These are phyloP conservation scores for Phytophthora hybrid DNA, from an alignment of 352 stramenopile species.

Conservation along the genomic window DNA sequence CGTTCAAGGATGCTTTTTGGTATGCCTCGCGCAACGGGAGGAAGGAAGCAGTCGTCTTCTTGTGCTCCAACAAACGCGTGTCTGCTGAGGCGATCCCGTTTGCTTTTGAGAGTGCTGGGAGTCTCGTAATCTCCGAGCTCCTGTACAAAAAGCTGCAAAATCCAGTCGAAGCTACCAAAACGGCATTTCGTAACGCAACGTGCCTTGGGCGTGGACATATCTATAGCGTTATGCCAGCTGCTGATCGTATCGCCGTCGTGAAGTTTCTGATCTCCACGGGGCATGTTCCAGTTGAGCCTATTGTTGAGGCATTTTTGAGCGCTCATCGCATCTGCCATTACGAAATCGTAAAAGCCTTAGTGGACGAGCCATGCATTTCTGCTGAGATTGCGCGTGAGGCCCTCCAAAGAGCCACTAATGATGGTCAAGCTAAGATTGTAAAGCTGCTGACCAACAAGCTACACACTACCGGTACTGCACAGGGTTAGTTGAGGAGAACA, in stretches of 20 bases:
- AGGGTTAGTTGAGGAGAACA: no score
- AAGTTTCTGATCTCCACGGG: not conserved
- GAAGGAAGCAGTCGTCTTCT: not conserved
- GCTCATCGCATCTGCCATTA: not conserved
- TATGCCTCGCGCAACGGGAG: not conserved
- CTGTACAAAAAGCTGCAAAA: slow-evolving; percentile 6
- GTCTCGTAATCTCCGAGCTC: not conserved
- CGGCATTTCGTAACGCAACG: slow-evolving; percentile 7
- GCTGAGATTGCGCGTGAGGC: not conserved
- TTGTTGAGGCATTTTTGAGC: not conserved
- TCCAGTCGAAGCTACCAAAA: not conserved
- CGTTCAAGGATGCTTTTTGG: not conserved
- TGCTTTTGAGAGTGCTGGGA: not conserved
- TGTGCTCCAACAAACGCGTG: not conserved
- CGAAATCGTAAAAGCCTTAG: slow-evolving; percentile 1
- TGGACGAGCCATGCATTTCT: not conserved
- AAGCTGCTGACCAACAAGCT: not conserved
- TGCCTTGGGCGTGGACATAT: not conserved
- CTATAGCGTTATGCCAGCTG: not conserved
- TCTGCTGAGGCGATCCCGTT: not conserved
- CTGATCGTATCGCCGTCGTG: slow-evolving; percentile 1
- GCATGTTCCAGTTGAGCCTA: not conserved
- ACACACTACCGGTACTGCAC: no score
- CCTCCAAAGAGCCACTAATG: not conserved
- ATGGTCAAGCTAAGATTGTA: not conserved